These are phyloP conservation scores for Pseudogymnoascus verrucosus DNA, from an alignment of 2,329 filamentous ascomycete species.

Conservation along the genomic window DNA sequence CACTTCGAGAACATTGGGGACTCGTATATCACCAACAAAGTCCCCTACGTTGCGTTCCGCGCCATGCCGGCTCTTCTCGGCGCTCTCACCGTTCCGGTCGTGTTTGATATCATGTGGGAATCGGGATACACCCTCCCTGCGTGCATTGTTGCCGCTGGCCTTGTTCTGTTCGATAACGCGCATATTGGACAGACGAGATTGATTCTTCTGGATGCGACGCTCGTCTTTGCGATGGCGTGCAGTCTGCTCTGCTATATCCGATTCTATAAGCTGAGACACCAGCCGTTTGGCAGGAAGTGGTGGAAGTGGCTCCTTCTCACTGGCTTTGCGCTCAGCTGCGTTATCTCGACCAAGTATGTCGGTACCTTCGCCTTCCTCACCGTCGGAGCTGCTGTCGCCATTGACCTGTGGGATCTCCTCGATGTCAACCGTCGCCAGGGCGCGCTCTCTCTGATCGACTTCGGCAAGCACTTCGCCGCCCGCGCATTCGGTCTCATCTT, in stretches of 20 bases:
- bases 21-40: slow-evolving; percentile 93
- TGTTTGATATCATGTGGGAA: slow-evolving; percentile 99
- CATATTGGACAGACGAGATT: slow-evolving; percentile 94
- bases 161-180: slow-evolving; percentile 93
- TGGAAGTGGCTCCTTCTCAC: slow-evolving; percentile 99
- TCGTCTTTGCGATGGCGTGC: slow-evolving; percentile 93
- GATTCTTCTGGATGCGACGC: slow-evolving; percentile 87
- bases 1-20: slow-evolving; percentile 99
- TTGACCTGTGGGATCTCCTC: slow-evolving; percentile 92
- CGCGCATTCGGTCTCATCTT: slow-evolving; percentile 79
- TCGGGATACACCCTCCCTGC: slow-evolving; percentile 95
- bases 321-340: slow-evolving; percentile 88
- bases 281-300: slow-evolving; percentile 90
- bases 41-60: slow-evolving; percentile 93
- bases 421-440: slow-evolving; percentile 80
- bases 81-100: slow-evolving; percentile 84
- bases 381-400: slow-evolving; percentile 84
- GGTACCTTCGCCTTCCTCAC: slow-evolving; percentile 95
- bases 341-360: slow-evolving; percentile 98
- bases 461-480: slow-evolving; percentile 83
- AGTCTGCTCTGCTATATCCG: slow-evolving; percentile 91
- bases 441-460: slow-evolving; percentile 68
- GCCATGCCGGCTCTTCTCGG: slow-evolving; percentile 88
- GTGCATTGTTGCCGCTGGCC: slow-evolving; percentile 73
- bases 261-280: slow-evolving; percentile 92